Base-by-base conservation (phyloP, 2,329 filamentous ascomycete species). In the Lachnellula occidentalis region DNA sequence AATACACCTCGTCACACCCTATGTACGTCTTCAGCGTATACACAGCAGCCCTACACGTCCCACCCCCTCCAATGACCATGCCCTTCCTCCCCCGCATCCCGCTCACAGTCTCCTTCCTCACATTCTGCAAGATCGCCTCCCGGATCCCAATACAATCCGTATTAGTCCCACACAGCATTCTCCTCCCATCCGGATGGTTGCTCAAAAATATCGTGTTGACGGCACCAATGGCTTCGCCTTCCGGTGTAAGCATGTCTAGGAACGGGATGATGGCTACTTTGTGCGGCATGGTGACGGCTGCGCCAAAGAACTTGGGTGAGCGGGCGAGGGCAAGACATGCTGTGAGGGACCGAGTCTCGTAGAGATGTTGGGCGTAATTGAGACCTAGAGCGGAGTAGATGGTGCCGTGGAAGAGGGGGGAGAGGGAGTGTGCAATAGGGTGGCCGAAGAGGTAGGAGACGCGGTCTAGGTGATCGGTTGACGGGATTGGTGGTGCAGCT, bases 251-350 rank as follows among this genome's bases (percentile, higher is more conserved):
- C 51, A 85, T 81, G 66, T 92, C 88, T 8, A 92, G 78, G 62
- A 89, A 77, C 0, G 81, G 77, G 56, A 92, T 81, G 67, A 92
- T 90, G 63, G 82, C 77, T 24, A 92, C 81, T 71, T 94, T 92
- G 75, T 90, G 85, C 0, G 89, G 89, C 88, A 92, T 94, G 19
- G 88, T 92, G 37, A 92, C 83, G 3, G 86, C 83, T 21, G 85
- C 71, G 79, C 83, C 85, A 65, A 84, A 86, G 68, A 84, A 87
- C 60, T 78, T 73, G 15, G 80, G 78, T 59, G 84, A 72, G 56
- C 76, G 74, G 34, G 81, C 75, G 7, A 86, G 71, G 5, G 72
- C 59, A 21, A 82, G 66, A 61, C 81, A 82, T 21, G 69, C 63
- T 7, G 69, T 57, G 59, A 82, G 75, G 59, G 79, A 73, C 31